phyloP scores from a whole-genome alignment of 306 rosid genomes.

The Purshia tridentata region DNA sequence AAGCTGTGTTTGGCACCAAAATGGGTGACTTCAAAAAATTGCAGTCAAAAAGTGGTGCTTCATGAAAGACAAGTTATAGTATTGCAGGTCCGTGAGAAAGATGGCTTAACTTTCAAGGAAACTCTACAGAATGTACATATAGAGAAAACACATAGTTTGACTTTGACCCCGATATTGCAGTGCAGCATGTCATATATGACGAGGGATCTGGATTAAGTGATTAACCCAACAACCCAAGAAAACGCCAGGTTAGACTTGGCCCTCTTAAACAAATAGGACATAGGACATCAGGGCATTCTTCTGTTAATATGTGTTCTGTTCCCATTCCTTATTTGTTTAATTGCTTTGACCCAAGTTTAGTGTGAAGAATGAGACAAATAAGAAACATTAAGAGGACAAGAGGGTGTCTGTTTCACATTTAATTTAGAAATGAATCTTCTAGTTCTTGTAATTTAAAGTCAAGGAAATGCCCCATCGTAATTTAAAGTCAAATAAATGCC shows the following conservation, averaged over 20 bases:
- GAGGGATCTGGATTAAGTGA: not conserved
- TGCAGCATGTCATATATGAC: not conserved
- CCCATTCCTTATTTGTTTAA: not conserved
- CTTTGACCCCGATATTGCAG: no score
- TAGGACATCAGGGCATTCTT: not conserved
- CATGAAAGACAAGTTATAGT: no score
- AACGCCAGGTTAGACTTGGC: no score
- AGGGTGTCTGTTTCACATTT: no score
- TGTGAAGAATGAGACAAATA: not conserved
- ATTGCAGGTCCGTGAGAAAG: no score
- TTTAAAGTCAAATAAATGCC: not conserved
- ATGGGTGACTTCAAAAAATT: not conserved
- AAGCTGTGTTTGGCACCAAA: not conserved
- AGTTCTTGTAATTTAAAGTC: not conserved
- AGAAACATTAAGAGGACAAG: not conserved
- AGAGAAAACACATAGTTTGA: constrained; percentile 6
- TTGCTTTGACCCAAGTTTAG: not conserved
- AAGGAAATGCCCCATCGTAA: not conserved
- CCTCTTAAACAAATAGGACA: not conserved
- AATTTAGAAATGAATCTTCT: no score
- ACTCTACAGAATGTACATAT: not conserved
- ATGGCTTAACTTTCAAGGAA: no score
- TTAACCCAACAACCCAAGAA: no score
- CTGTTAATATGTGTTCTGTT: not conserved
- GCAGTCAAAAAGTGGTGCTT: no score